Conservation (phyloP, 140 eudicot species). For the Bidens hawaiensis region DNA sequence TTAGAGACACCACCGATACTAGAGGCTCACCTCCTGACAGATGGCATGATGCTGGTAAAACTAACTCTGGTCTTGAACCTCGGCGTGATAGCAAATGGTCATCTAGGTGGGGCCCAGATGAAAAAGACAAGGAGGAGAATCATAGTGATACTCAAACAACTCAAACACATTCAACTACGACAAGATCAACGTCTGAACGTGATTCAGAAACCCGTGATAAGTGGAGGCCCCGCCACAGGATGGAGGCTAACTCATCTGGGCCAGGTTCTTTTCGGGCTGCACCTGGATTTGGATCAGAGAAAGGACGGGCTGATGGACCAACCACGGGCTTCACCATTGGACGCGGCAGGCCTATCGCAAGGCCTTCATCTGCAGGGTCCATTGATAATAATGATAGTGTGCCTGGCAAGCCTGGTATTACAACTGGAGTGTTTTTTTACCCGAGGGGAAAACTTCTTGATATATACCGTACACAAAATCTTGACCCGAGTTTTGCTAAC, state of each 20-base stretch:
- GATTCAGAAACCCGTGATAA: slow-evolving; percentile 83
- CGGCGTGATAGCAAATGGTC: slow-evolving; percentile 94
- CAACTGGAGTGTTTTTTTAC: slow-evolving; percentile 42
- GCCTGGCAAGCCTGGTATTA: slow-evolving; percentile 58
- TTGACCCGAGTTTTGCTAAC: slow-evolving; percentile 39
- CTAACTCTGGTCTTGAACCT: slow-evolving; percentile 49
- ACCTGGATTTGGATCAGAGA: slow-evolving; percentile 87
- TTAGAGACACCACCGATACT: slow-evolving; percentile 51
- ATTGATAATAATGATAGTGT: slow-evolving; percentile 41
- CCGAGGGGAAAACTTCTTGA: slow-evolving; percentile 95
- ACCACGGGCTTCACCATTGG: slow-evolving; percentile 74
- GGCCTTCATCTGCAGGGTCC: slow-evolving; percentile 51
- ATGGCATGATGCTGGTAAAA: slow-evolving; percentile 76
- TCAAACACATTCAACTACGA: slow-evolving; percentile 40
- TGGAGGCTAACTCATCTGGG: slow-evolving; percentile 64
- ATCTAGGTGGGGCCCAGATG: slow-evolving; percentile 98
- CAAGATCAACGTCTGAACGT: slow-evolving; percentile 59
- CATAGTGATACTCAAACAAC: slow-evolving; percentile 52
- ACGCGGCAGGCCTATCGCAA: slow-evolving; percentile 66
- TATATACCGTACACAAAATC: slow-evolving; percentile 71
- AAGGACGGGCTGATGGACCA: slow-evolving; percentile 58
- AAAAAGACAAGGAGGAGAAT: slow-evolving; percentile 73
- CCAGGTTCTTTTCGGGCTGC: slow-evolving; percentile 79
- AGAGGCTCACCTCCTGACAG: slow-evolving; percentile 60
- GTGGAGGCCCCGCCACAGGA: slow-evolving; percentile 97